Conservation (phyloP, 78 protist species). For the Dictyostelium capitatum region DNA sequence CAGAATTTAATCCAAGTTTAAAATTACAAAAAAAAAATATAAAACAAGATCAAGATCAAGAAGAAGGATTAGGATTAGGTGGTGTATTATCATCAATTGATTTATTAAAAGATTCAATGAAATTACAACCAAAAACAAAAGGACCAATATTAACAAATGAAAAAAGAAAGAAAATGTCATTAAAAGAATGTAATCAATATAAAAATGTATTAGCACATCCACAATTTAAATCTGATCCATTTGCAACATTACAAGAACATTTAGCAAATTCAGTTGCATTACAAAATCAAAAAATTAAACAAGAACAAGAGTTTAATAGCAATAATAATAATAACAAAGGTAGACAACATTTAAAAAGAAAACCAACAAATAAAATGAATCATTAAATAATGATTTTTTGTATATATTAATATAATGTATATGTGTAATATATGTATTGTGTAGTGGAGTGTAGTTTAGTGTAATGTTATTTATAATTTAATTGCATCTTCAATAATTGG, state of each 20-base stretch:
- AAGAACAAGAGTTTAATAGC: constrained; percentile 14
- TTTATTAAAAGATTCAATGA: background rate
- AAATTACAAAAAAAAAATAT: background rate
- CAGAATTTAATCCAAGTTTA: constrained; percentile 51
- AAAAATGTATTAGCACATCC: constrained; percentile 78
- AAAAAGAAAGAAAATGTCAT: constrained; percentile 75
- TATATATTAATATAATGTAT: constrained; percentile 6
- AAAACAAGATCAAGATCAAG: background rate
- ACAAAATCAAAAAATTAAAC: constrained; percentile 58
- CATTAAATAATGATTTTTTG: constrained; percentile 13
- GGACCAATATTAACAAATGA: constrained; percentile 43
- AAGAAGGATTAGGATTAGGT: background rate
- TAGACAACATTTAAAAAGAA: background rate
- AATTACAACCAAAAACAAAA: constrained; percentile 14
- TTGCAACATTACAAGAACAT: constrained; percentile 73
- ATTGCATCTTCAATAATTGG: background rate
- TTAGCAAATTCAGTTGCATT: constrained; percentile 30
- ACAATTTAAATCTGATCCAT: constrained; percentile 51
- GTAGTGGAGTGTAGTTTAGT: no score
- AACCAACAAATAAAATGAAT: background rate
- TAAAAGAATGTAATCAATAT: constrained; percentile 57
- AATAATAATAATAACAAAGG: background rate
- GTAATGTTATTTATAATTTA: background rate
- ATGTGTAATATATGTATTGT: no score
- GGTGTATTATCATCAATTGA: constrained; percentile 26